Percentiles rank a stretch among this genome's conserved stretches.
Conservation (phyloP, 208 protist genomes). For the Acanthamoeba quina region DNA sequence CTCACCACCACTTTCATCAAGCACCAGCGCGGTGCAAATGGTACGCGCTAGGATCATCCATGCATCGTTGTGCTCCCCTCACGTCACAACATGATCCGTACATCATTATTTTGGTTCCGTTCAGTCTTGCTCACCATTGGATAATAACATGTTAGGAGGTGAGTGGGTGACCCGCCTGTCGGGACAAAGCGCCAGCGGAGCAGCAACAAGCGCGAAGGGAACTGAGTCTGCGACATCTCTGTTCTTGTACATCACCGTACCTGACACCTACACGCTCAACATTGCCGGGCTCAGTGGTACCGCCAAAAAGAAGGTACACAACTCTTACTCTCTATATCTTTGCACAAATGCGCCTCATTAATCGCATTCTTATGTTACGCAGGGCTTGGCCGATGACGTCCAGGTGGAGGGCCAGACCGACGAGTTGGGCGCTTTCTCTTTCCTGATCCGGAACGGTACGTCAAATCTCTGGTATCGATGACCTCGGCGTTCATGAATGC, state of each 20-base stretch:
- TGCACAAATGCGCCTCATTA: background rate
- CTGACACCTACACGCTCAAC: slow-evolving; percentile 14
- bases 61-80: background rate
- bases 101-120: too few relatives aligned
- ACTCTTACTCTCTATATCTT: background rate
- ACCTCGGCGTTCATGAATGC: too few relatives aligned
- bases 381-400: slow-evolving; percentile 7
- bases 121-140: background rate
- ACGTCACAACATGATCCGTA: too few relatives aligned
- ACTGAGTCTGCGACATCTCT: slow-evolving; percentile 3
- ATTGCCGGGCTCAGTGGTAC: background rate
- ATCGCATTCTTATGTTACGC: background rate
- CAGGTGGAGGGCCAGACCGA: slow-evolving; percentile 51
- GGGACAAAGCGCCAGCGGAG: background rate
- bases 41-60: background rate
- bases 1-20: slow-evolving; percentile 55
- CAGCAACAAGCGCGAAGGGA: background rate
- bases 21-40: background rate
- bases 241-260: slow-evolving; percentile 65
- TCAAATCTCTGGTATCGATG: background rate
- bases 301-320: slow-evolving; percentile 16
- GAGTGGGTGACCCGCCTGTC: slow-evolving; percentile 49
- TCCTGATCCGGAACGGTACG: slow-evolving; percentile 24
- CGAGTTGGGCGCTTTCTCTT: slow-evolving; percentile 35
- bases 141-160: background rate